phyloP scores from a whole-genome alignment of 116 monocot genomes.

The Posidonia oceanica region DNA sequence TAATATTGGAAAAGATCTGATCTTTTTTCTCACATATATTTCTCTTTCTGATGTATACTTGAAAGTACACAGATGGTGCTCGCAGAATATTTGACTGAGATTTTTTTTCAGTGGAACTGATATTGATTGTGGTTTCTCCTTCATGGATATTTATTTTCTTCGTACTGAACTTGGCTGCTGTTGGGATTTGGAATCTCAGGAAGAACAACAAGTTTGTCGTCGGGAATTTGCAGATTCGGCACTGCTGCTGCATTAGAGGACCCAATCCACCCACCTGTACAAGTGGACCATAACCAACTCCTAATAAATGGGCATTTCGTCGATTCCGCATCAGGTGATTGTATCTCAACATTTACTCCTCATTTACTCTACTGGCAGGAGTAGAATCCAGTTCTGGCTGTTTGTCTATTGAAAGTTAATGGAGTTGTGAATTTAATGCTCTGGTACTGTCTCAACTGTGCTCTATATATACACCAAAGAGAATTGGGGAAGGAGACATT shows the following conservation, averaged over 20 bases:
- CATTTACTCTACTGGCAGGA: slow-evolving; percentile 24
- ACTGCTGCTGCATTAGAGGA: slow-evolving; percentile 38
- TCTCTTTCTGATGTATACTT: too few relatives aligned
- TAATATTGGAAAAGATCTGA: too few relatives aligned
- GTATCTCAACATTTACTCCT: slow-evolving; percentile 34
- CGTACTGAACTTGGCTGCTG: neutral
- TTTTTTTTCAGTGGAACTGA: neutral
- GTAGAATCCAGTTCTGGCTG: neutral
- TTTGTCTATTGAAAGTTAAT: too few relatives aligned
- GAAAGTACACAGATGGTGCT: too few relatives aligned
- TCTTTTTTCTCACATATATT: too few relatives aligned
- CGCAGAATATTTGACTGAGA: neutral
- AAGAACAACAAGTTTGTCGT: slow-evolving; percentile 3
- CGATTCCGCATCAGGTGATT: slow-evolving; percentile 27
- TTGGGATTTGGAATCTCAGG: slow-evolving; percentile 7
- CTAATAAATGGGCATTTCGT: slow-evolving; percentile 16
- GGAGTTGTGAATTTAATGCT: too few relatives aligned
- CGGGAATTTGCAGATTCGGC: slow-evolving; percentile 25
- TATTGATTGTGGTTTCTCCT: neutral
- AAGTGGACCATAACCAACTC: slow-evolving; percentile 31
- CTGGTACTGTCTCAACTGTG: too few relatives aligned
- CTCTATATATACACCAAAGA: too few relatives aligned
- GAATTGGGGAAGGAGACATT: too few relatives aligned
- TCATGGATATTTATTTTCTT: too few relatives aligned
- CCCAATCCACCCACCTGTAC: slow-evolving; percentile 61